These are phyloP conservation scores for Populus simonii DNA, from an alignment of 345 rosid species.

Conservation along the genomic window DNA sequence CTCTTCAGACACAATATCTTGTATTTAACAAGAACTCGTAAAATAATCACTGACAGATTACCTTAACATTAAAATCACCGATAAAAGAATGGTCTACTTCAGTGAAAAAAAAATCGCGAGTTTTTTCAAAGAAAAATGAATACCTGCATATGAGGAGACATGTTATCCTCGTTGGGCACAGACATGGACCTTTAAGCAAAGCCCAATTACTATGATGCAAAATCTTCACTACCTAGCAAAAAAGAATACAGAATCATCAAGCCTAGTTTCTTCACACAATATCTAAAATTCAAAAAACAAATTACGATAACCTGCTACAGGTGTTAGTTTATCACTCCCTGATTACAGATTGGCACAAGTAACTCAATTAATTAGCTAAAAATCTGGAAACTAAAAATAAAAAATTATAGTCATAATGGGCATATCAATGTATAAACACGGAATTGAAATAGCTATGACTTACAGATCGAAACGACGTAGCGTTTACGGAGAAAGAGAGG, in stretches of 20 bases:
- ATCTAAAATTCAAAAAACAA: background rate
- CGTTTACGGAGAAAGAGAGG: background rate
- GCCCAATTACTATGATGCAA: background rate
- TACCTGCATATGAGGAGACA: slow-evolving; percentile 56
- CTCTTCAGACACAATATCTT: background rate
- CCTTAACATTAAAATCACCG: background rate
- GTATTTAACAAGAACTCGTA: background rate
- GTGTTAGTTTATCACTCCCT: background rate
- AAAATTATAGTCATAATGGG: background rate
- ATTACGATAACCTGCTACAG: background rate
- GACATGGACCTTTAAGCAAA: slow-evolving; percentile 40
- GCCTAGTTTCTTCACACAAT: background rate
- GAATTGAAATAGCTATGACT: background rate
- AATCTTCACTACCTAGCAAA: background rate
- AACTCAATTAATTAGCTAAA: background rate
- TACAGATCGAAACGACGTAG: background rate
- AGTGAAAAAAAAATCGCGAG: no score
- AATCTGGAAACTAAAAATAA: background rate
- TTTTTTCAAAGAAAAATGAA: background rate
- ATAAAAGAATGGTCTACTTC: background rate
- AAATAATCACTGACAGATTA: background rate
- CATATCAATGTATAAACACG: background rate
- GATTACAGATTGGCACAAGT: background rate
- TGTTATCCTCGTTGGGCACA: slow-evolving; percentile 43
- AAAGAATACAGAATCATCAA: background rate